Conservation (phyloP, 305 asterid species). For the Fraxinus latifolia region DNA sequence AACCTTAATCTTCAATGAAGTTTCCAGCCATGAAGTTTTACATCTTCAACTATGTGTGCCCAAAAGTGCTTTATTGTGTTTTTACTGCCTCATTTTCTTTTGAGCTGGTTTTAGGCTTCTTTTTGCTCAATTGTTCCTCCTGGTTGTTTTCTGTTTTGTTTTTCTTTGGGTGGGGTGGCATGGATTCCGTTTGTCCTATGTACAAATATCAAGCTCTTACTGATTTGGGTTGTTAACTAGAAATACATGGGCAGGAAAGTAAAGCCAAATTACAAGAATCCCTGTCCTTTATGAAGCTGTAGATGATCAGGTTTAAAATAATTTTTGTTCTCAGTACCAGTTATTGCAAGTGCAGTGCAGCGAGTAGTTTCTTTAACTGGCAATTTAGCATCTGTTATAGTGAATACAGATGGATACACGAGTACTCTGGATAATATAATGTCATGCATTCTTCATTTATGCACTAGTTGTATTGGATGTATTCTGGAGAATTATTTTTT, state of each 20-base stretch:
- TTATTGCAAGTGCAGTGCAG: neutral
- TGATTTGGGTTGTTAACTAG: neutral
- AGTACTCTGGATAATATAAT: neutral
- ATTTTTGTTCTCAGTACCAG: neutral
- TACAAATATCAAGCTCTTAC: neutral
- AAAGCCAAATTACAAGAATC: neutral
- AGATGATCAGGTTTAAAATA: neutral
- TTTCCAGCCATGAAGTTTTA: neutral
- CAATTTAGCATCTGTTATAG: neutral
- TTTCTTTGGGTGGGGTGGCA: neutral
- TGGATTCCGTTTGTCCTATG: neutral
- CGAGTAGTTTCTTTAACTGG: neutral
- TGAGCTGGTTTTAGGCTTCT: neutral
- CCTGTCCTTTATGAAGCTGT: neutral
- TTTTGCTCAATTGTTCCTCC: neutral
- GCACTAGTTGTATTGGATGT: neutral
- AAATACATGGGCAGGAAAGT: neutral
- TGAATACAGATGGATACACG: neutral
- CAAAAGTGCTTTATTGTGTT: neutral
- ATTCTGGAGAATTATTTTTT: neutral
- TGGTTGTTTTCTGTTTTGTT: neutral
- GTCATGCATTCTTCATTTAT: slow-evolving; percentile 9
- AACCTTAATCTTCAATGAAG: neutral
- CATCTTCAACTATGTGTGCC: neutral
- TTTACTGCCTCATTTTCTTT: neutral